phyloP scores from a whole-genome alignment of 208 protist species.

The Wallacemonas collosoma region DNA sequence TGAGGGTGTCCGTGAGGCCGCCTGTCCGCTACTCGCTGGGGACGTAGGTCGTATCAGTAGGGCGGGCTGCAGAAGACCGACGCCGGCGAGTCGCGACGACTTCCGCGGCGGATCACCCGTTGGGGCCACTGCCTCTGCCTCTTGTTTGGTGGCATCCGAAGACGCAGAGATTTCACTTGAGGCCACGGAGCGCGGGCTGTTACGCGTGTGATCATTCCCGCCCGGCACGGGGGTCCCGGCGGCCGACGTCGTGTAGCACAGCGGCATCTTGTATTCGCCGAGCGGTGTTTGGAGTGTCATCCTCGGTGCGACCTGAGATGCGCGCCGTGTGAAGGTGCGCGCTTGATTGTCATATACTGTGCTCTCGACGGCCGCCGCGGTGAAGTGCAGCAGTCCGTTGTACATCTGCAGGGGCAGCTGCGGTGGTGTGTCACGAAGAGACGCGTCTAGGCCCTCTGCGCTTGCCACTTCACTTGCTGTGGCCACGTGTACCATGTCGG shows the following conservation, averaged over 20 bases:
- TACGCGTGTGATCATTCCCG: background rate
- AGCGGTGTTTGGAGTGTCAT: background rate
- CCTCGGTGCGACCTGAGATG: background rate
- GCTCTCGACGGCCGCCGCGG: background rate
- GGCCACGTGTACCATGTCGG: too few relatives aligned
- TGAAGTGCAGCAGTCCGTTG: too few relatives aligned
- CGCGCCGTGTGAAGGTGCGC: background rate
- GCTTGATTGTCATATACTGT: background rate
- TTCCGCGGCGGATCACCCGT: background rate
- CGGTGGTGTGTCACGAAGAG: too few relatives aligned
- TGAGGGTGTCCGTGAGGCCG: background rate
- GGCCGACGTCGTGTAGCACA: background rate
- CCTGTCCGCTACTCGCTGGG: background rate
- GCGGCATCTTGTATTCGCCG: slow-evolving; percentile 4
- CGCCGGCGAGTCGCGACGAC: background rate
- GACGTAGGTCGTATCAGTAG: background rate
- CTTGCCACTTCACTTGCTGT: too few relatives aligned
- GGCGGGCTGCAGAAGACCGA: background rate
- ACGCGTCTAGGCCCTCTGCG: too few relatives aligned
- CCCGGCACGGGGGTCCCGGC: background rate
- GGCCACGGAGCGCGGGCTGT: too few relatives aligned
- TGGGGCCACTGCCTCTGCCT: too few relatives aligned
- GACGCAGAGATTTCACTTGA: too few relatives aligned
- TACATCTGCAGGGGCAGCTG: too few relatives aligned
- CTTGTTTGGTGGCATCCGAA: too few relatives aligned